Evolutionary conservation across 202 grass and related monocot species (phyloP).

Genomic region (Sporobolus alterniflorus): DNA sequence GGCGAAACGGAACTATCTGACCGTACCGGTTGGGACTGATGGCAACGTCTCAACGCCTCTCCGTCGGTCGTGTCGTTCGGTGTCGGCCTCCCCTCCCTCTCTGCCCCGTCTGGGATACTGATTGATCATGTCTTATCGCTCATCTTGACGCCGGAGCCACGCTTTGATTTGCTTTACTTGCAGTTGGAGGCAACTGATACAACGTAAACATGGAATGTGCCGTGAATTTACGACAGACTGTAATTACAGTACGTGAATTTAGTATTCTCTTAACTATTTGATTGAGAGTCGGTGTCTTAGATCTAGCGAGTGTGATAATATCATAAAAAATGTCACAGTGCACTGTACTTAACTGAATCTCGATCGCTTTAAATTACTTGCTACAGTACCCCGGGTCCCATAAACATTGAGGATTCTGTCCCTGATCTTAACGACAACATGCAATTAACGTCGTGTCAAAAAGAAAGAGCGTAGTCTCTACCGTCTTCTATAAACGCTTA

Average conservation of each 20-base stretch:
- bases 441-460: neutral
- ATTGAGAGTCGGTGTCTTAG: no score
- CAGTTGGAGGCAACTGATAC: neutral
- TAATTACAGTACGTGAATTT: no score
- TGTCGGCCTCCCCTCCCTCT: neutral
- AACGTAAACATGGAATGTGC: neutral
- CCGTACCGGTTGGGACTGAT: constrained; percentile 55
- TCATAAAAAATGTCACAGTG: no score
- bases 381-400: no score
- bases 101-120: neutral
- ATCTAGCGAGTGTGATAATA: no score
- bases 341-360: no score
- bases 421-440: neutral
- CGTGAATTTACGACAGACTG: no score
- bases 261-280: no score
- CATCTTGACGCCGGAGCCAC: neutral
- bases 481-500: neutral
- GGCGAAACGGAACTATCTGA: neutral
- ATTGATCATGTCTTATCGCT: neutral
- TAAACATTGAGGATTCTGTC: neutral
- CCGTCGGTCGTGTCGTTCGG: neutral
- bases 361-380: no score
- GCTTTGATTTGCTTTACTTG: neutral
- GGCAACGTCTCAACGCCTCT: constrained; percentile 43
- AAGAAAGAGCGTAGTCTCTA: neutral